Evolutionary conservation across 768 basidiomycete species (phyloP).

Genomic region (Suillus alpinus): DNA sequence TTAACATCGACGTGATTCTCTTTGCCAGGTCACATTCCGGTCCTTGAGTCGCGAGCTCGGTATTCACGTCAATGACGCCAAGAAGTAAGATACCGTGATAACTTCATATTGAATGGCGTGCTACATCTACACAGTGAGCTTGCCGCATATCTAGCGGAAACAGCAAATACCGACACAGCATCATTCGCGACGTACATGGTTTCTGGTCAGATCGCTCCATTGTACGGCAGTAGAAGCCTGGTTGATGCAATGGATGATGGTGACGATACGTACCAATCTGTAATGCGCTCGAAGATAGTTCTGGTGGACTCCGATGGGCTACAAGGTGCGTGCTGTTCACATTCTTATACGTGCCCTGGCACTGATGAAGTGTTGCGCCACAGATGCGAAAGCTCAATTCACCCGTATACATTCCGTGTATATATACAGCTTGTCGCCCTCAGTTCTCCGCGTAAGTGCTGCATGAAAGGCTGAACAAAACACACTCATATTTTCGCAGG

Average conservation of each 20-base stretch:
- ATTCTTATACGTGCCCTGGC: not conserved
- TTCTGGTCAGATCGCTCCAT: constrained; percentile 48
- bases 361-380: not conserved
- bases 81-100: constrained; percentile 51
- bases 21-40: constrained; percentile 70
- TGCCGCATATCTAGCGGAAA: constrained; percentile 50
- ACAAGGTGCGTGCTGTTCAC: constrained; percentile 46
- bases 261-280: constrained; percentile 40
- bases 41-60: constrained; percentile 68
- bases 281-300: constrained; percentile 47
- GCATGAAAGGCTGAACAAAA: not conserved
- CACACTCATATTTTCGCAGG: constrained; percentile 29
- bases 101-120: not conserved
- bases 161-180: constrained; percentile 29
- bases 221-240: constrained; percentile 6
- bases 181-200: constrained; percentile 68
- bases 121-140: constrained; percentile 51
- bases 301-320: constrained; percentile 65
- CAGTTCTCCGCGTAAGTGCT: constrained; percentile 51
- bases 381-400: constrained; percentile 57
- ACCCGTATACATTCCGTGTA: constrained; percentile 52
- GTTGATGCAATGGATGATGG: constrained; percentile 37
- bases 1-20: not conserved
- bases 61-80: constrained; percentile 76
- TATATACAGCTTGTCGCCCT: constrained; percentile 72